Evolutionary conservation across 176 grass and related monocot species (phyloP).

Genomic region (Oryza australiensis): DNA sequence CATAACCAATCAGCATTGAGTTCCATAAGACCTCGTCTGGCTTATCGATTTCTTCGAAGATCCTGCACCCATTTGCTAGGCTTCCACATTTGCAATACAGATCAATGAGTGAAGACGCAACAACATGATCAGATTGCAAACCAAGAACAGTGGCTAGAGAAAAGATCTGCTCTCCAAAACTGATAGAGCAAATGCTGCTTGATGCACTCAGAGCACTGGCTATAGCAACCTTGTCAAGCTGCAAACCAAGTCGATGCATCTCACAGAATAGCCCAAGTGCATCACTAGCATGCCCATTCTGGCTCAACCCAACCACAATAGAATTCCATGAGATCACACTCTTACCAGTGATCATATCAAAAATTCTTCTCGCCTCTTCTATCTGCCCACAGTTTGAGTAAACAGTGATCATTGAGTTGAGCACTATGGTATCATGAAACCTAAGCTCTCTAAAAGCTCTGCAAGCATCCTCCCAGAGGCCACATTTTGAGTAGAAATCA

Average conservation of each 20-base stretch:
- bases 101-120: constrained; percentile 62
- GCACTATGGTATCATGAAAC: constrained; percentile 59
- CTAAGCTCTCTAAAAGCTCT: constrained; percentile 53
- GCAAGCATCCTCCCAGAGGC: constrained; percentile 70
- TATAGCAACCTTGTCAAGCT: constrained; percentile 59
- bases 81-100: constrained; percentile 78
- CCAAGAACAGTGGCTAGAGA: constrained; percentile 47
- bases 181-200: constrained; percentile 63
- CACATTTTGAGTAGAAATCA: constrained; percentile 72
- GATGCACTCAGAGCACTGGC: constrained; percentile 70
- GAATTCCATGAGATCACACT: constrained; percentile 79
- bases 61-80: constrained; percentile 45
- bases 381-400: constrained; percentile 63
- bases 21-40: constrained; percentile 62
- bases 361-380: constrained; percentile 56
- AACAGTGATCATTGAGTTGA: constrained; percentile 70
- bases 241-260: constrained; percentile 49
- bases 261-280: constrained; percentile 54
- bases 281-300: constrained; percentile 55
- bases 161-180: constrained; percentile 66
- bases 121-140: constrained; percentile 43
- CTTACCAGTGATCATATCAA: constrained; percentile 53
- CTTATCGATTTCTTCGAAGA: constrained; percentile 37
- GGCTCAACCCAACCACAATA: constrained; percentile 69
- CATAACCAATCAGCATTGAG: constrained; percentile 76